A percentile compares a stretch with the other conserved stretches of the same genome.
Evolutionary conservation across 1,139 yeast genomes (phyloP).

Genomic region (Pichia sp.): DNA sequence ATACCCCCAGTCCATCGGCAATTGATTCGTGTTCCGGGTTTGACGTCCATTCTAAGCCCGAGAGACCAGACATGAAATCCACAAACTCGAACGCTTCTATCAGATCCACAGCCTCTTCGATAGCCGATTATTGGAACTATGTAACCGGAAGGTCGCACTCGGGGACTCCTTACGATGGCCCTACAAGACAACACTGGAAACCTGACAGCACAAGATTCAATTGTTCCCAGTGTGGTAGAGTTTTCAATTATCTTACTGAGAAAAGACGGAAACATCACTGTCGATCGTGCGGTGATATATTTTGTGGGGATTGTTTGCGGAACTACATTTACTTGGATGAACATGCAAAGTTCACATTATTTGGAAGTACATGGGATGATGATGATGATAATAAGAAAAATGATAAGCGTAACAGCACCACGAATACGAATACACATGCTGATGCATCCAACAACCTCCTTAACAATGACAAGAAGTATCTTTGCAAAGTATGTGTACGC

Average conservation of each 20-base stretch:
- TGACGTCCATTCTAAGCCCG: too few relatives aligned
- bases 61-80: constrained; percentile 17
- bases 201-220: constrained; percentile 57
- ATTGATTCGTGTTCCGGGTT: too few relatives aligned
- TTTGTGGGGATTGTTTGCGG: constrained; percentile 63
- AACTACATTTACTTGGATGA: constrained; percentile 55
- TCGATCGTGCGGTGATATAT: constrained; percentile 87
- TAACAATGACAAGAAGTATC: constrained; percentile 21
- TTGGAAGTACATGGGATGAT: constrained; percentile 27
- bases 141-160: constrained; percentile 12
- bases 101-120: constrained; percentile 20
- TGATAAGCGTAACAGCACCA: constrained; percentile 11
- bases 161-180: constrained; percentile 29
- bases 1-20: constrained; percentile 4
- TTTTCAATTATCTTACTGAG: constrained; percentile 61
- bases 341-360: constrained; percentile 67
- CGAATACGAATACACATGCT: not conserved
- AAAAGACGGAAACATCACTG: constrained; percentile 77
- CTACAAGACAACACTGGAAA: constrained; percentile 71
- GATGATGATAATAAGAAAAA: constrained; percentile 1
- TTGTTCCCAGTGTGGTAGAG: constrained; percentile 65
- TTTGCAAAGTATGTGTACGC: constrained; percentile 70
- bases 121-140: constrained; percentile 22
- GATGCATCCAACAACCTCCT: not conserved
- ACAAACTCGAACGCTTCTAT: constrained; percentile 21